Percentiles rank a stretch among this genome's conserved stretches.
Evolutionary conservation across 805 yeast genomes (phyloP).

Genomic region (Candida sonorensis): DNA sequence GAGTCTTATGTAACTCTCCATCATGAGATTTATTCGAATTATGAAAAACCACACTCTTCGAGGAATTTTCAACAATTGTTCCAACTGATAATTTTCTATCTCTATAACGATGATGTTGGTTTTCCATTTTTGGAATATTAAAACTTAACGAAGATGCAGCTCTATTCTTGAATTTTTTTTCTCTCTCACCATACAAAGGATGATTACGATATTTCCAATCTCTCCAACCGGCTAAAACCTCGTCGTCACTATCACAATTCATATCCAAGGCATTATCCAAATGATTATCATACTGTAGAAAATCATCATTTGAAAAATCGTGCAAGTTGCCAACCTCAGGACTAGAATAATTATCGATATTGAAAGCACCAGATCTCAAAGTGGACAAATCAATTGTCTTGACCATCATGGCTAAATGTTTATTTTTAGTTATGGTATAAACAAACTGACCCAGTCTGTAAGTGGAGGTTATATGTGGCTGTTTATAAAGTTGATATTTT

Average conservation of each 20-base stretch:
- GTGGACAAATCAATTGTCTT: slow-evolving; percentile 52
- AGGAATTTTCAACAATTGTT: no score
- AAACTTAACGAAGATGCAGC: neutral
- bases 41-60: no score
- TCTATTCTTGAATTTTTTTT: neutral
- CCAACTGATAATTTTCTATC: no score
- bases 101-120: no score
- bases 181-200: slow-evolving; percentile 43
- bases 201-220: slow-evolving; percentile 81
- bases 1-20: slow-evolving; percentile 9
- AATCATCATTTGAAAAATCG: slow-evolving; percentile 11
- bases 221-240: slow-evolving; percentile 76
- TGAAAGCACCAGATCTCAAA: slow-evolving; percentile 32
- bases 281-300: slow-evolving; percentile 11
- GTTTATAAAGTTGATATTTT: slow-evolving; percentile 46
- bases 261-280: neutral
- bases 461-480: slow-evolving; percentile 56
- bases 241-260: slow-evolving; percentile 9
- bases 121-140: neutral
- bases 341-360: slow-evolving; percentile 18
- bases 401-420: slow-evolving; percentile 51
- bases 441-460: slow-evolving; percentile 79
- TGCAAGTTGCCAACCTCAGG: no score
- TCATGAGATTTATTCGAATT: slow-evolving; percentile 10
- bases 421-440: slow-evolving; percentile 51